Evolutionary conservation across 306 rosid genomes (phyloP).

Genomic region (Vigna trinervia): DNA sequence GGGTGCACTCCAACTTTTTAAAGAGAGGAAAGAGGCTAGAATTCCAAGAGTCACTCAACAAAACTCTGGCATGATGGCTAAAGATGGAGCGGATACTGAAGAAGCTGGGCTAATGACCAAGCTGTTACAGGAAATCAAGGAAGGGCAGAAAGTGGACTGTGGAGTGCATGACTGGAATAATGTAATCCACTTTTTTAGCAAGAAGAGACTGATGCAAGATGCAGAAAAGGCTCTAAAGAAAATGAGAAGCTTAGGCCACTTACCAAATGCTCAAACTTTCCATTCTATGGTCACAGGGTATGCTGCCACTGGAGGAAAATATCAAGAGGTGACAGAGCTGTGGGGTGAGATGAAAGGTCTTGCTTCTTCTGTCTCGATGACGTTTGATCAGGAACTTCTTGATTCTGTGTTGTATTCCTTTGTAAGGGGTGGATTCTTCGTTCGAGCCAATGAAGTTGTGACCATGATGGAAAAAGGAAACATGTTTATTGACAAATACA

Average conservation of each 20-base stretch:
- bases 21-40: slow-evolving; percentile 81
- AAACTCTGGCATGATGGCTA: slow-evolving; percentile 54
- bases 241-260: slow-evolving; percentile 85
- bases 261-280: slow-evolving; percentile 84
- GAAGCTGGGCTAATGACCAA: slow-evolving; percentile 68
- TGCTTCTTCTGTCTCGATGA: slow-evolving; percentile 74
- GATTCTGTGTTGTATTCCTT: slow-evolving; percentile 89
- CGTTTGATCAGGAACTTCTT: slow-evolving; percentile 91
- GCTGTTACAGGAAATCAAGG: slow-evolving; percentile 82
- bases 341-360: slow-evolving; percentile 92
- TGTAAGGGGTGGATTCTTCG: slow-evolving; percentile 85
- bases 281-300: slow-evolving; percentile 92
- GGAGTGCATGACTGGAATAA: slow-evolving; percentile 96
- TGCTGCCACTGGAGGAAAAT: slow-evolving; percentile 88
- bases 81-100: slow-evolving; percentile 50
- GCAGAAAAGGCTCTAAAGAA: slow-evolving; percentile 82
- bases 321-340: slow-evolving; percentile 79
- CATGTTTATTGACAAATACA: slow-evolving; percentile 86
- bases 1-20: slow-evolving; percentile 77
- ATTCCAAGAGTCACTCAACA: slow-evolving; percentile 64
- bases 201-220: slow-evolving; percentile 86
- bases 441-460: slow-evolving; percentile 86
- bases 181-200: slow-evolving; percentile 79
- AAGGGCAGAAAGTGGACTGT: slow-evolving; percentile 69
- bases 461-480: slow-evolving; percentile 80